These are phyloP conservation scores for Trematosphaeria pertusa DNA, from an alignment of 2,329 filamentous ascomycete species.

Conservation along the genomic window DNA sequence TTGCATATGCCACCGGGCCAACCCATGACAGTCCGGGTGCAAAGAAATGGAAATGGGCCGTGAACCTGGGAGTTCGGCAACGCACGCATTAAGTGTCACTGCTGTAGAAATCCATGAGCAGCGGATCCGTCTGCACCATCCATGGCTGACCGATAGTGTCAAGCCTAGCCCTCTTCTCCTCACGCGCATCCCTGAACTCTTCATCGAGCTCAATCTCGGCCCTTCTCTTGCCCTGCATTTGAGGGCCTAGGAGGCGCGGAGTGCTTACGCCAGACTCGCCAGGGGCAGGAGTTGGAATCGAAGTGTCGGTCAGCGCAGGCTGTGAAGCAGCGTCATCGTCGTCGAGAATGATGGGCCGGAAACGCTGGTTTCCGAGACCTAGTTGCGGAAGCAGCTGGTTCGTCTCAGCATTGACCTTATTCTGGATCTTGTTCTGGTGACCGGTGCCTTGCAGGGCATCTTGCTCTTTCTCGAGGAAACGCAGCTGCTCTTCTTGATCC, in stretches of 20 bases:
- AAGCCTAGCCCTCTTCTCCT: conserved; percentile 23
- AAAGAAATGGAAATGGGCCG: too few species aligned
- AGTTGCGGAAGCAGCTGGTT: background rate
- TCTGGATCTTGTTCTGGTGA: background rate
- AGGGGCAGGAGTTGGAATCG: conserved; percentile 29
- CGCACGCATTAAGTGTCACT: background rate
- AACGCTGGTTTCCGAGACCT: background rate
- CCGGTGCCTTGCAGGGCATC: conserved; percentile 5
- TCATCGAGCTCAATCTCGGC: conserved; percentile 16
- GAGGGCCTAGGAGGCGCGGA: conserved; percentile 17
- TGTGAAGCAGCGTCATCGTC: conserved; percentile 29
- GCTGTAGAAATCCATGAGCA: background rate
- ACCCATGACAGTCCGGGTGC: too few species aligned
- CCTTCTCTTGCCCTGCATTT: background rate
- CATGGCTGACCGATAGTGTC: background rate
- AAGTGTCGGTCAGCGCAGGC: conserved; percentile 36
- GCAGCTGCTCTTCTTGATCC: conserved; percentile 23
- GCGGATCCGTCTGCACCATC: background rate
- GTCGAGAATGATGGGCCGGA: conserved; percentile 7
- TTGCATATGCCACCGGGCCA: background rate
- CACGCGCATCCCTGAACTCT: conserved; percentile 6
- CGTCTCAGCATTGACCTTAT: background rate
- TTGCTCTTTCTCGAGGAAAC: conserved; percentile 19
- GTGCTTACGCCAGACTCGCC: conserved; percentile 31
- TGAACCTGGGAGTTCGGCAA: too few species aligned